phyloP scores from a whole-genome alignment of 352 stramenopile genomes.

The Pythium biforme region DNA sequence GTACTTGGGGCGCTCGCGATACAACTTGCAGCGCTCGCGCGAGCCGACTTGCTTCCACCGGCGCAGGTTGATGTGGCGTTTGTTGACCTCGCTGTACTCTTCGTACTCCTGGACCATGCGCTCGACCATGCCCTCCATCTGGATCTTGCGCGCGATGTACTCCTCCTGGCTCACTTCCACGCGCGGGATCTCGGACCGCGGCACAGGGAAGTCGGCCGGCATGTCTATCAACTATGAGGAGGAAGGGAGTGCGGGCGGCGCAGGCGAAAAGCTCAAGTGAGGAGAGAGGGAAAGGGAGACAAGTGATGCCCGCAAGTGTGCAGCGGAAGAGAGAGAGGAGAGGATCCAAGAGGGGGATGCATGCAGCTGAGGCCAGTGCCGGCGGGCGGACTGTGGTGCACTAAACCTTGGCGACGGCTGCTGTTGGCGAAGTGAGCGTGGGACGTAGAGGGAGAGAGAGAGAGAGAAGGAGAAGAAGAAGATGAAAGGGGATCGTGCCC shows the following conservation, averaged over 20 bases:
- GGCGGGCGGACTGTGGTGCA: neutral
- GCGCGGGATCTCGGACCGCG: slow-evolving; percentile 32
- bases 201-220: slow-evolving; percentile 36
- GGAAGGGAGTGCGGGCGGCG: neutral
- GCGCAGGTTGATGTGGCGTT: slow-evolving; percentile 25
- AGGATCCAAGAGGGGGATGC: neutral
- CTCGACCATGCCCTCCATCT: slow-evolving; percentile 33
- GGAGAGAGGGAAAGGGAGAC: neutral
- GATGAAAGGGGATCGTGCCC: neutral
- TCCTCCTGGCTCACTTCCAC: slow-evolving; percentile 23
- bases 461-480: neutral
- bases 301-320: neutral
- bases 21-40: slow-evolving; percentile 25
- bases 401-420: neutral
- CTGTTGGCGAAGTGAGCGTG: slow-evolving; percentile 1
- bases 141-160: slow-evolving; percentile 22
- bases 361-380: neutral
- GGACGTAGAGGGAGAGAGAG: neutral
- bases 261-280: slow-evolving; percentile 19
- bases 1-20: slow-evolving; percentile 27
- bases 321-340: neutral
- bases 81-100: slow-evolving; percentile 27
- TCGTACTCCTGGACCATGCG: slow-evolving; percentile 33
- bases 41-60: slow-evolving; percentile 27
- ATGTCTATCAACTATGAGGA: slow-evolving; percentile 2